Evolutionary conservation across 305 asterid species (phyloP), one percentile per base, ranked within the genome.

Genomic region (Ilex paraguariensis): DNA sequence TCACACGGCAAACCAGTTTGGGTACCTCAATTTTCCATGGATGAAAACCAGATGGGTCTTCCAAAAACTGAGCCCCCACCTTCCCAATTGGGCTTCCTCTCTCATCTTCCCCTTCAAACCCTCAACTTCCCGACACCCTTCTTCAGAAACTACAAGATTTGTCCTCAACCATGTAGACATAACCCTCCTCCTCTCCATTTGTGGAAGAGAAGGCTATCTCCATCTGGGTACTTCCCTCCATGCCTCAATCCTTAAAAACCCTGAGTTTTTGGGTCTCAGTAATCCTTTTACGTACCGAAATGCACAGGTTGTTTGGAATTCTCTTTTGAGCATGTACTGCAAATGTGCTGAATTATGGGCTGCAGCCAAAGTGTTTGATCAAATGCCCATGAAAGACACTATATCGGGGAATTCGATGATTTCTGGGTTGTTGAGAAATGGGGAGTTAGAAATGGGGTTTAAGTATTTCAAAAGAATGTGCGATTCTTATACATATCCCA

Each of bases 351-450:
- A 63, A 1, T 56, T 84, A 16, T 0, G 21, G 0, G 72, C 73
- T 55, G 96, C 96, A 40, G 71, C 69, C 7, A 76, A 85, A 67
- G 54, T 89, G 91, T 89, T 92, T 73, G 94, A 89, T 55, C 83
- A 72, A 54, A 84, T 87, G 93, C 91, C 83, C 40, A 54, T 68
- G 0, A 89, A 64, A 70, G 97, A 89, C 63, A 79, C 84, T 9
- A 82, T 89, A 31, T 82, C 97, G 0, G 87, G 97, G 94, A 92
- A 92, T 77, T 79, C 98, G 0, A 79, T 92, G 40, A 73, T 89
- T 68, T 87, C 96, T 16, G 97, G 93, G 63, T 81, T 84, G 65
- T 42, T 87, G 69, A 84, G 53, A 67, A 70, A 50, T 8, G 82
- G 85, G 62, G 36, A 75, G 10, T 65, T 81, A 53, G 42, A 63